Conservation (phyloP, 2,329 filamentous ascomycete species). For the Sordariomycetes sp. region DNA sequence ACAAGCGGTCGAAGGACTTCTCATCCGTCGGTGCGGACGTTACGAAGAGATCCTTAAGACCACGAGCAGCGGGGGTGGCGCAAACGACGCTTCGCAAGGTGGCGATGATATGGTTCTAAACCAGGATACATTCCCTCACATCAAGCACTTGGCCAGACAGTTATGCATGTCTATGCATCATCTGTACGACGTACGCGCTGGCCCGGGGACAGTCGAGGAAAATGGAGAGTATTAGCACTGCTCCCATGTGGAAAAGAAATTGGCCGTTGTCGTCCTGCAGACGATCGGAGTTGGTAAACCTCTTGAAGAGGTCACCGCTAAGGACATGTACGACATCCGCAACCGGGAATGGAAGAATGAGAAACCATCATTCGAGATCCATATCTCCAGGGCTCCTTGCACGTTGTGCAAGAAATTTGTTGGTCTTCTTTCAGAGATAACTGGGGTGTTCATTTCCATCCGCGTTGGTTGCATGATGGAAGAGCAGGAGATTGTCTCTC, state of each 20-base stretch:
- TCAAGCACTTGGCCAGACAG: constrained; percentile 15
- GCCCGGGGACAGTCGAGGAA: neutral
- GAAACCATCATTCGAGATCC: constrained; percentile 6
- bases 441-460: constrained; percentile 1
- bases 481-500: neutral
- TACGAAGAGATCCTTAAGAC: neutral
- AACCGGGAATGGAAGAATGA: neutral
- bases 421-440: neutral
- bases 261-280: constrained; percentile 18
- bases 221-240: constrained; percentile 12
- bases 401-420: constrained; percentile 4
- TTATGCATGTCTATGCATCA: constrained; percentile 17
- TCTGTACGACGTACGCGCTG: constrained; percentile 8
- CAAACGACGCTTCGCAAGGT: neutral
- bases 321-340: neutral
- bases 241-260: constrained; percentile 28
- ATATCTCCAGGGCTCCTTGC: constrained; percentile 5
- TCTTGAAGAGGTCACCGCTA: neutral
- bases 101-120: neutral
- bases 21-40: neutral
- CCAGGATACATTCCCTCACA: constrained; percentile 17
- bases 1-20: neutral
- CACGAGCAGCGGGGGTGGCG: neutral
- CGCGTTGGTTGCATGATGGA: neutral
- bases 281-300: neutral